phyloP scores from a whole-genome alignment of 2,329 filamentous ascomycete genomes.

The Aspergillus sp. region DNA sequence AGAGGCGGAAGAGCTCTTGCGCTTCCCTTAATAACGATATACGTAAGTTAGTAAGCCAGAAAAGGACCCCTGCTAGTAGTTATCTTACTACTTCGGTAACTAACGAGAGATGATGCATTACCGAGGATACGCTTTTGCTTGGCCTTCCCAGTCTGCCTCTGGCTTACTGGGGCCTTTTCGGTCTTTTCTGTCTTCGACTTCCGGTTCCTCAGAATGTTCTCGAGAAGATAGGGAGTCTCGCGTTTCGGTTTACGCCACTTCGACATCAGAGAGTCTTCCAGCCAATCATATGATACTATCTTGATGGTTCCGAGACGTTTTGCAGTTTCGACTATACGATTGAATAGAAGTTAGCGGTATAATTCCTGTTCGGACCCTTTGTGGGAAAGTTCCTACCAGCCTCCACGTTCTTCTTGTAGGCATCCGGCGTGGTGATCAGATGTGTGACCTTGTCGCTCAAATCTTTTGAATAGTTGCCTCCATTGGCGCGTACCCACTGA shows the following conservation, averaged over 20 bases:
- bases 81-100: not conserved
- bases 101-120: not conserved
- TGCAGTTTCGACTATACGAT: constrained; percentile 39
- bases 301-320: constrained; percentile 34
- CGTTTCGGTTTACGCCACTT: constrained; percentile 33
- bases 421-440: constrained; percentile 63
- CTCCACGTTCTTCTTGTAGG: constrained; percentile 53
- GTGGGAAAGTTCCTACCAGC: constrained; percentile 29
- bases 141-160: not conserved
- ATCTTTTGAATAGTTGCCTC: constrained; percentile 55
- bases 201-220: constrained; percentile 36
- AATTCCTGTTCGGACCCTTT: not conserved
- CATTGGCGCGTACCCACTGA: constrained; percentile 63
- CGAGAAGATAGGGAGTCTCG: constrained; percentile 34
- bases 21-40: not conserved
- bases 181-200: constrained; percentile 9
- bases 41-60: too few species aligned
- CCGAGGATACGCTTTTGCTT: not conserved
- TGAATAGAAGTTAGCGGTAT: not conserved
- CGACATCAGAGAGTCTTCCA: constrained; percentile 42
- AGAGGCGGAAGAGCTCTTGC: not conserved
- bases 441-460: constrained; percentile 65
- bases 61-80: too few species aligned
- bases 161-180: not conserved
- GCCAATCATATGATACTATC: constrained; percentile 49